Conservation (phyloP, 129 eudicot genomes). For the Logfia minima region DNA sequence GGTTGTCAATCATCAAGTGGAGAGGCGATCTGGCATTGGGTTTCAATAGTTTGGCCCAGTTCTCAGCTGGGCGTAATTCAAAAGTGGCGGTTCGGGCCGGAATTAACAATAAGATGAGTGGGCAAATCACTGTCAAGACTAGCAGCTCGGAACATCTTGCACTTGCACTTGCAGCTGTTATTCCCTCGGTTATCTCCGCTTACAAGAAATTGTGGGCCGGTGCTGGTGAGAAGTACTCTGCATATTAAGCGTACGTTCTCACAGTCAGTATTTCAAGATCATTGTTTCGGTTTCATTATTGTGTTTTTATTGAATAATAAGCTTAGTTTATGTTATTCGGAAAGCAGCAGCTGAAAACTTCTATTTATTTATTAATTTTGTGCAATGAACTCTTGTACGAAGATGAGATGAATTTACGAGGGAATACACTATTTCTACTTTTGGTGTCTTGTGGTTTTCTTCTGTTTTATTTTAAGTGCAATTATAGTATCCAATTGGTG, state of each 20-base stretch:
- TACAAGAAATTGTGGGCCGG: constrained; percentile 61
- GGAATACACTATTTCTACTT: constrained; percentile 2
- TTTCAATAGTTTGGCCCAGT: constrained; percentile 65
- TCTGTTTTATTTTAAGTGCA: background rate
- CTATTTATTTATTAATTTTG: background rate
- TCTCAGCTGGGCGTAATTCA: constrained; percentile 69
- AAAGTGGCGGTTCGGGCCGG: constrained; percentile 85
- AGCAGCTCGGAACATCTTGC: constrained; percentile 89
- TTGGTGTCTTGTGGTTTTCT: background rate
- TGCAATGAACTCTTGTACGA: background rate
- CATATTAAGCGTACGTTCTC: constrained; percentile 42
- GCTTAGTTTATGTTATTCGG: background rate
- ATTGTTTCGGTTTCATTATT: constrained; percentile 21
- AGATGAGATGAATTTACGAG: constrained; percentile 3
- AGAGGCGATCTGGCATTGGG: constrained; percentile 78
- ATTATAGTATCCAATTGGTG: background rate
- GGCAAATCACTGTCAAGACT: constrained; percentile 83
- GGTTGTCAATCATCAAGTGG: constrained; percentile 68
- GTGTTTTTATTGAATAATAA: constrained; percentile 6
- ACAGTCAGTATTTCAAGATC: background rate
- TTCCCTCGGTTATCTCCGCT: constrained; percentile 62
- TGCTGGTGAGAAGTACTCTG: constrained; percentile 50
- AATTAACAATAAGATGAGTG: constrained; percentile 73
- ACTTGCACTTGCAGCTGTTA: constrained; percentile 73
- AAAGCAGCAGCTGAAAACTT: background rate